Evolutionary conservation across 345 rosid genomes (phyloP).

Genomic region (thale cress (Arabidopsis thaliana)): TAIR10.1 NC_003070.9:25250501-25251000

Average conservation of each 20-base stretch:
- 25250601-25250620: conserved; percentile 54
- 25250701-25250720: conserved; percentile 20
- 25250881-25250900: not conserved
- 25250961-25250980: not conserved
- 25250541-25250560: conserved; percentile 49
- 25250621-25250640: conserved; percentile 60
- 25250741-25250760: conserved; percentile 26
- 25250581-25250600: conserved; percentile 58
- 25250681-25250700: conserved; percentile 3
- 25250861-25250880: not conserved
- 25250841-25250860: not conserved
- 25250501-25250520: not conserved
- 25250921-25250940: not conserved
- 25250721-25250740: conserved; percentile 18
- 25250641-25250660: conserved; percentile 60
- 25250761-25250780: conserved; percentile 1
- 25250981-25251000: not conserved
- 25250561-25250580: conserved; percentile 57
- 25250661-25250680: conserved; percentile 25
- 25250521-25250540: not conserved
- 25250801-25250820: conserved; percentile 5
- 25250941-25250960: not conserved
- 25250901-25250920: conserved; percentile 1
- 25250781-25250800: conserved; percentile 1
- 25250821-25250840: not conserved